Evolutionary conservation across 2,329 filamentous ascomycete genomes (phyloP), one percentile per base, ranked within the genome.

Genomic region (Colletotrichum simmondsii): DNA sequence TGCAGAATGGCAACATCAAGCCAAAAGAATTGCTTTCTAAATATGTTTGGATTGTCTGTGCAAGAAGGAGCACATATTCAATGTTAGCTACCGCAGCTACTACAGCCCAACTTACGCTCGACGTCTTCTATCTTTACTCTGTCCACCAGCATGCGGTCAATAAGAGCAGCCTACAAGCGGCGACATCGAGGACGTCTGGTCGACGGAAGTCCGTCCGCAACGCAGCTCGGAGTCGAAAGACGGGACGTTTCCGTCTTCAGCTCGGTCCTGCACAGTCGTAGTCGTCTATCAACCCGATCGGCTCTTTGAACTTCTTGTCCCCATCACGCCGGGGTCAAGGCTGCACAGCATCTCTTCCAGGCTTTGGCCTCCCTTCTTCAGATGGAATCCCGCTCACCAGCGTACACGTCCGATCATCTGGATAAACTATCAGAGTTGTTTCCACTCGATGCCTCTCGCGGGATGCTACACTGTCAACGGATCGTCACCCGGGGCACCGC

Each of bases 381-480:
- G 59, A 63, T 30, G 64, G 28, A 22, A 49, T 49, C 1, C 19
- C 35, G 52, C 65, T 32, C 19, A 16, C 46, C 28, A 46, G 54
- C 22, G 46, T 57, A 37, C 28, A 49, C 37, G 32, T 54, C 46
- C 24, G 54, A 59, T 35, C 22, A 52, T 32, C 37, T 28, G 49
- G 52, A 52, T 52, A 42, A 35, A n/a, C 24, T 30, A 5, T 26
- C 53, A 16, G 22, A 62, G 28, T 42, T 61, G 54, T 42, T 42
- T 28, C 54, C 16, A 54, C 30, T 22, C 26, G 4, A 32, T 4
- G 28, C 26, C 26, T 53, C 28, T 49, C 14, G 5, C 58, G 59
- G 59, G 42, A 64, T 72, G 53, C 70, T 58, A 64, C 65, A 46
- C 14, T 56, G 54, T 64, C 59, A 46, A 64, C 22, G n/a, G 58